Percentiles rank a stretch among this genome's conserved stretches.
These are phyloP conservation scores for Amphibolis antarctica DNA, from an alignment of 106 monocot genomes.

Conservation along the genomic window DNA sequence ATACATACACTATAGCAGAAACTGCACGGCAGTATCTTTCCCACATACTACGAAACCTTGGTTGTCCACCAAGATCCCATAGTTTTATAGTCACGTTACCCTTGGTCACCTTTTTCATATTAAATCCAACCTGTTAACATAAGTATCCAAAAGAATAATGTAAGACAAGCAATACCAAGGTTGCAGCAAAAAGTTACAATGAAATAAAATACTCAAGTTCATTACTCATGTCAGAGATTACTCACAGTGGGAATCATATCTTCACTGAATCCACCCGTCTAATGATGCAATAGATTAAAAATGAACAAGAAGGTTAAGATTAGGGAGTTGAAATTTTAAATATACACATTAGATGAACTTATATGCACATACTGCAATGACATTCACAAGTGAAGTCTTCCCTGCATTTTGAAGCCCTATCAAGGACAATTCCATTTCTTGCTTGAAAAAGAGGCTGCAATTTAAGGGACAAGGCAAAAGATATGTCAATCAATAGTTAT, in stretches of 20 bases:
- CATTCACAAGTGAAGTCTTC: slow-evolving; percentile 96
- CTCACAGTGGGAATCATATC: slow-evolving; percentile 99
- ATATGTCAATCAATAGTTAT: neutral
- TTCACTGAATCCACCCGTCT: slow-evolving; percentile 96
- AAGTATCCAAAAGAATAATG: neutral
- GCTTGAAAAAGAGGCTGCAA: slow-evolving; percentile 91
- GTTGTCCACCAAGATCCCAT: slow-evolving; percentile 99
- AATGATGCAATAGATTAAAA: slow-evolving; percentile 13
- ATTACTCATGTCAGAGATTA: neutral
- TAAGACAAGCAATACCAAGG: neutral
- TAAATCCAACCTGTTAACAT: slow-evolving; percentile 69
- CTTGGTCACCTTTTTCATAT: slow-evolving; percentile 94
- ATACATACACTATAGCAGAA: slow-evolving; percentile 91
- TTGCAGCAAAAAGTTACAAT: neutral
- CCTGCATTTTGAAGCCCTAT: slow-evolving; percentile 98
- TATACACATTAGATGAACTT: neutral
- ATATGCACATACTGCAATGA: slow-evolving; percentile 63
- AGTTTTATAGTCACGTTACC: slow-evolving; percentile 96
- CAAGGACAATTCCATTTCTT: slow-evolving; percentile 94
- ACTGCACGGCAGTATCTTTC: slow-evolving; percentile 95
- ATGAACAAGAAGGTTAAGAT: slow-evolving; percentile 3
- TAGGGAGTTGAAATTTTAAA: neutral
- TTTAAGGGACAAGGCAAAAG: neutral
- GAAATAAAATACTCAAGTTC: neutral
- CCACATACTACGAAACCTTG: slow-evolving; percentile 98